A percentile compares a stretch with the other conserved stretches of the same genome.
Conservation (phyloP, 176 grass and related monocot species). For the Oryza meyeriana region DNA sequence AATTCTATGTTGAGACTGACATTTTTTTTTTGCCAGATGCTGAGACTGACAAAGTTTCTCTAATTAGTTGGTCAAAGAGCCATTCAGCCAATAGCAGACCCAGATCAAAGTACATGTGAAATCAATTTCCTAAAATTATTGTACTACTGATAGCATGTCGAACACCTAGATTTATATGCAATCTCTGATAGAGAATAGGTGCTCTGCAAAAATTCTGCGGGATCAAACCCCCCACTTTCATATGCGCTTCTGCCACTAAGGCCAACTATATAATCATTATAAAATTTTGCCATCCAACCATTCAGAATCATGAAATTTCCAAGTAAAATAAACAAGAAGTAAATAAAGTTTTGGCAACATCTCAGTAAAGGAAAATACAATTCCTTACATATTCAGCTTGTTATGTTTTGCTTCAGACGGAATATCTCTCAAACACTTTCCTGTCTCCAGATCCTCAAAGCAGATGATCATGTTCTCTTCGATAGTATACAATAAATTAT, state of each 20-base stretch:
- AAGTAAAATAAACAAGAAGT: neutral
- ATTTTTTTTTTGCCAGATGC: too few species aligned
- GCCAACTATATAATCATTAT: neutral
- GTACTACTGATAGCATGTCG: neutral
- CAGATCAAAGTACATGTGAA: conserved; percentile 17
- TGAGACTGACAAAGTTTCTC: too few species aligned
- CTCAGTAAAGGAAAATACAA: conserved; percentile 33
- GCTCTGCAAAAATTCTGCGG: neutral
- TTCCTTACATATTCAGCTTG: conserved; percentile 73
- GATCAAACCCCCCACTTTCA: neutral
- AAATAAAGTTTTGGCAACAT: neutral
- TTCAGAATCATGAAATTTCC: neutral
- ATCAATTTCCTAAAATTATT: neutral
- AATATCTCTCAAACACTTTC: conserved; percentile 81
- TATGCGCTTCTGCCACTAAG: neutral
- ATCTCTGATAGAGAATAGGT: neutral
- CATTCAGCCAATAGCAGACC: conserved; percentile 5
- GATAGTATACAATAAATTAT: conserved; percentile 31
- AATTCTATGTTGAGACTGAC: neutral
- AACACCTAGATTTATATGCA: neutral
- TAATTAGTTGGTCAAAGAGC: too few species aligned
- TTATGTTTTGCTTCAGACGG: conserved; percentile 53
- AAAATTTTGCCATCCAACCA: conserved; percentile 6
- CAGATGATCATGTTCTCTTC: conserved; percentile 98
- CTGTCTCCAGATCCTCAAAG: conserved; percentile 87